Evolutionary conservation across 371 early-diverging fungal genomes (phyloP).

Genomic region (Mucor piriformis): DNA sequence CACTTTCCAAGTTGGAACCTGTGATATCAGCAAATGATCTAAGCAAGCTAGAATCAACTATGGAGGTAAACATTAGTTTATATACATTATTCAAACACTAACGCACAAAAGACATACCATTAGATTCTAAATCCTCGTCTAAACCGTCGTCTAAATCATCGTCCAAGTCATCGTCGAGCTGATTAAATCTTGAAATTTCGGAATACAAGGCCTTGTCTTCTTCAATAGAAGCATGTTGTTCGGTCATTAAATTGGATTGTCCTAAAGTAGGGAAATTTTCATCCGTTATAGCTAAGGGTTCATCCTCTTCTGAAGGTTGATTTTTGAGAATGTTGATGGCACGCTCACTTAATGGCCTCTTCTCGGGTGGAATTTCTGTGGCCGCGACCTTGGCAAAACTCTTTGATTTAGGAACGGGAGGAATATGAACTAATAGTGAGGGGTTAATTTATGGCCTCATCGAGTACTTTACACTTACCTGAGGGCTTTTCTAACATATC

Average conservation of each 20-base stretch:
- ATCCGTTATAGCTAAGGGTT: constrained; percentile 25
- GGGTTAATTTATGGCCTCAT: neutral
- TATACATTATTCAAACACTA: no score
- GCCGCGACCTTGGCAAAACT: constrained; percentile 49
- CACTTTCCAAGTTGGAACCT: constrained; percentile 37
- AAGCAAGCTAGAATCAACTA: constrained; percentile 8
- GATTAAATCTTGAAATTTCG: constrained; percentile 33
- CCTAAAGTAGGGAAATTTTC: constrained; percentile 43
- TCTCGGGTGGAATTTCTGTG: constrained; percentile 32
- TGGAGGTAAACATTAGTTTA: neutral
- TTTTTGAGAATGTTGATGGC: constrained; percentile 17
- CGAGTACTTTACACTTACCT: neutral
- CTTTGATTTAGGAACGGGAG: constrained; percentile 37
- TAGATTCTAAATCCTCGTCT: neutral
- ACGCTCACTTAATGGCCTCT: constrained; percentile 27
- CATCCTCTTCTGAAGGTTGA: constrained; percentile 9
- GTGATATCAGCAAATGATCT: constrained; percentile 46
- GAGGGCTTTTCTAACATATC: constrained; percentile 42
- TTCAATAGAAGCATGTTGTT: constrained; percentile 17
- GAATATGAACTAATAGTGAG: constrained; percentile 27
- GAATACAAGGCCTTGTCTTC: constrained; percentile 34
- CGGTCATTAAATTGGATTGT: constrained; percentile 37
- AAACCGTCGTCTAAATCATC: no score
- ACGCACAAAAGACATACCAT: neutral
- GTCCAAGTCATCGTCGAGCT: constrained; percentile 25